Conservation (phyloP, 331 rosid genomes). For the Quercus lobata region DNA sequence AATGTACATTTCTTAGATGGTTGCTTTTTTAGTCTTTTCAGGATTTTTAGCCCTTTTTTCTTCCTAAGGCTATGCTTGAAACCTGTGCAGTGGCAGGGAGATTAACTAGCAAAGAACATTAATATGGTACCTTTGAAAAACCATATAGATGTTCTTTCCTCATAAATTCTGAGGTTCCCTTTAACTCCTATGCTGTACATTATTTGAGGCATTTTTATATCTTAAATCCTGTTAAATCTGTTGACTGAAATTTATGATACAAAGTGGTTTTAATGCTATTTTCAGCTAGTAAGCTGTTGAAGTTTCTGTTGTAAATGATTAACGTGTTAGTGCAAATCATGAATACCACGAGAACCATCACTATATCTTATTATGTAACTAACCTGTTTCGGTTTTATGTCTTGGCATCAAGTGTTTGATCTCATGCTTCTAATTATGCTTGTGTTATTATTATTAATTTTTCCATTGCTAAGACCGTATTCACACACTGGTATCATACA, state of each 20-base stretch:
- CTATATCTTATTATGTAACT: background rate
- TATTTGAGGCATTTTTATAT: background rate
- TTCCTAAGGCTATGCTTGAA: background rate
- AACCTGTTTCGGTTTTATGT: background rate
- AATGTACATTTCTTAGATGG: no score
- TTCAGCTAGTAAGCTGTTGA: background rate
- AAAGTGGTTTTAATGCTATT: background rate
- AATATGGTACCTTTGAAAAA: background rate
- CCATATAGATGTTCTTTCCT: background rate
- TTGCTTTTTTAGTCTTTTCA: no score
- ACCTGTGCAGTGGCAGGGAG: background rate
- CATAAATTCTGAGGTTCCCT: background rate
- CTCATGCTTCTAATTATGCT: background rate
- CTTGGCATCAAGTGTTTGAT: background rate
- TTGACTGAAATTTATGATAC: background rate
- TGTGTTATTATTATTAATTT: no score
- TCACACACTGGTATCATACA: background rate
- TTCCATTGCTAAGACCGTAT: background rate
- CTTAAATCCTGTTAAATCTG: background rate
- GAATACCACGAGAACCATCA: background rate
- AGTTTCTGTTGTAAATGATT: background rate
- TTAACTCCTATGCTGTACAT: background rate
- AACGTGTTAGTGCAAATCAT: background rate
- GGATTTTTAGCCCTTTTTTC: background rate
- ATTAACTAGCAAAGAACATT: background rate